Evolutionary conservation across 2,329 filamentous ascomycete genomes (phyloP), one percentile per base, ranked within the genome.

Genomic region (Grosmannia clavigera): DNA sequence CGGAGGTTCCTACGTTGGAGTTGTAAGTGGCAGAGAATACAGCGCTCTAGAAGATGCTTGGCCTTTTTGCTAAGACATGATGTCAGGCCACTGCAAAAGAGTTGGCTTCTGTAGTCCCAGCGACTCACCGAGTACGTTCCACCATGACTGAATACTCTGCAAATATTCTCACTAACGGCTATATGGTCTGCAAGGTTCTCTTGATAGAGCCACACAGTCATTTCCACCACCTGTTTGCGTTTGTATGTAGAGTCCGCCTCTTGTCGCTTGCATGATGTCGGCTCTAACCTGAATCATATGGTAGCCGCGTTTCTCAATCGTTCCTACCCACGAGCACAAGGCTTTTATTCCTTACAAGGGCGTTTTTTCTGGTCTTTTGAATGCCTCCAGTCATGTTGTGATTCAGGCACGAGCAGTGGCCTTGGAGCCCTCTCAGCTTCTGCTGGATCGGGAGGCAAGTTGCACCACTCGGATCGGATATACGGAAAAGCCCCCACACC

Each of bases 141-240:
- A 0, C 81, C 81, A 1, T 76, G 62, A 77, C 40, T 74, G 72
- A 31, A 69, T 74, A 19, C 73, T 84, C 22, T 6, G 73, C 76
- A 11, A 69, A 72, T 25, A 70, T 5, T 68, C 84, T 27, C 10
- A 5, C 48, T 51, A 9, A 51, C 22, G 22, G 25, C 0, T 76
- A 79, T 0, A 72, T 74, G 0, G 69, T 75, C 33, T 82, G 78
- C 66, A 73, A 75, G 4, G 76, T 85, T 4, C 70, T 85, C 0
- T 70, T 85, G 10, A 67, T 86, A 25, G 83, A 86, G 68, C 81
- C 78, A 55, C 81, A 82, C 66, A 78, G 75, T 5, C 82, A 85
- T 67, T 82, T 84, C 66, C 78, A 85, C 63, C 83, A 82, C 65
- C 78, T 81, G 0, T 86, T 81, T 75, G 76, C 79, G 9, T 76